A percentile compares a stretch with the other conserved stretches of the same genome.
phyloP scores from a whole-genome alignment of 208 protist genomes.

The Tetramitus jugosus region DNA sequence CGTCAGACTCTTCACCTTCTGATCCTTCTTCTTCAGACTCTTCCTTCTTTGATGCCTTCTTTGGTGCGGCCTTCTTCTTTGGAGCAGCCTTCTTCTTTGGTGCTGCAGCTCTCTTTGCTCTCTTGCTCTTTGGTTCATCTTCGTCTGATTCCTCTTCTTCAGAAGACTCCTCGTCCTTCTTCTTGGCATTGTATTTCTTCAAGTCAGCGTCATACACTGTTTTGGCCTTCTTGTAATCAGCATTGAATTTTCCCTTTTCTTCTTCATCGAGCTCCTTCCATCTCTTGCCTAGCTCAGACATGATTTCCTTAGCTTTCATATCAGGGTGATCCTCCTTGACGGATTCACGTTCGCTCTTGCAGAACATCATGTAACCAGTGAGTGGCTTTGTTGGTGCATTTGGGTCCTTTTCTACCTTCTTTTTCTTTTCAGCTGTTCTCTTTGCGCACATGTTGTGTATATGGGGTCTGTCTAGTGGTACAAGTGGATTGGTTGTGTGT shows the following conservation, averaged over 20 bases:
- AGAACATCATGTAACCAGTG: not conserved
- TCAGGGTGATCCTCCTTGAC: not conserved
- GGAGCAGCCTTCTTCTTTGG: not conserved
- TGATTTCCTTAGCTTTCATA: not conserved
- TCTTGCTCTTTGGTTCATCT: not conserved
- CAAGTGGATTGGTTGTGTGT: not conserved
- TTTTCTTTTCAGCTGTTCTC: not conserved
- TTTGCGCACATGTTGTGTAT: not conserved
- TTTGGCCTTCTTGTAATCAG: not conserved
- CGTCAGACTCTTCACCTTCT: too few species aligned
- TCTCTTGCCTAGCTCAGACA: too few species aligned
- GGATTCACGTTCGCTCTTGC: not conserved
- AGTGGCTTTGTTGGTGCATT: not conserved
- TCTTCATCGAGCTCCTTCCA: not conserved
- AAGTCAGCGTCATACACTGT: not conserved
- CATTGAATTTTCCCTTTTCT: not conserved
- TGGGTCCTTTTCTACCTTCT: not conserved
- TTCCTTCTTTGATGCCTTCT: not conserved
- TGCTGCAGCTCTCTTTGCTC: not conserved
- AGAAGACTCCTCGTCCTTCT: not conserved
- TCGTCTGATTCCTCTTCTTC: not conserved
- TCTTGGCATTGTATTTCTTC: not conserved
- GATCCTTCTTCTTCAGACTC: not conserved
- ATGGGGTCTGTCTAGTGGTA: not conserved
- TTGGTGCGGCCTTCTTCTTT: not conserved